phyloP scores from a whole-genome alignment of 2,329 filamentous ascomycete genomes.

The Coniochaeta sp. region DNA sequence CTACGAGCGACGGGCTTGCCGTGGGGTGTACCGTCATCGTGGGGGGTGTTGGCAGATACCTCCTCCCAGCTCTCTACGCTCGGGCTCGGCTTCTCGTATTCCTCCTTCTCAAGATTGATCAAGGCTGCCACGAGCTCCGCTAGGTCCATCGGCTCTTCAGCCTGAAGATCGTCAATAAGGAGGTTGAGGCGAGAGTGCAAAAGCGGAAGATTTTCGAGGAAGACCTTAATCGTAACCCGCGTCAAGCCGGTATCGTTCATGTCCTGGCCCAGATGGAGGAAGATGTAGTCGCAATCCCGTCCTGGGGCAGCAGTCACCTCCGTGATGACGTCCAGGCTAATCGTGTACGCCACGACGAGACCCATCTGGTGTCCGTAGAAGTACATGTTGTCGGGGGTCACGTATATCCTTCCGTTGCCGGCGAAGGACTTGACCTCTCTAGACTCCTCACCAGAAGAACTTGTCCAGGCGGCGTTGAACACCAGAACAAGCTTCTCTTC shows the following conservation, averaged over 20 bases:
- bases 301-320: conserved; percentile 89
- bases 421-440: conserved; percentile 46
- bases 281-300: conserved; percentile 87
- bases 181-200: conserved; percentile 80
- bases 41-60: conserved; percentile 51
- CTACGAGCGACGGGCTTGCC: conserved; percentile 30
- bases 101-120: conserved; percentile 64
- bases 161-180: conserved; percentile 71
- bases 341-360: conserved; percentile 74
- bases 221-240: conserved; percentile 83
- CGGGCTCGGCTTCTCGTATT: conserved; percentile 53
- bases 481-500: conserved; percentile 84
- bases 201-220: conserved; percentile 78
- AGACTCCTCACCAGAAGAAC: conserved; percentile 39
- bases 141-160: conserved; percentile 61
- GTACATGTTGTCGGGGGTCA: conserved; percentile 81
- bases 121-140: conserved; percentile 66
- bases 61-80: conserved; percentile 92
- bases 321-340: conserved; percentile 68
- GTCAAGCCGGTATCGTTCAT: conserved; percentile 57
- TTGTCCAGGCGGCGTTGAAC: conserved; percentile 82
- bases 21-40: conserved; percentile 47
- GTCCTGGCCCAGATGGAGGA: conserved; percentile 66
- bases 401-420: conserved; percentile 70
- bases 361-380: conserved; percentile 96